phyloP scores from a whole-genome alignment of 345 rosid genomes.

The Mallotus nudiflorus region DNA sequence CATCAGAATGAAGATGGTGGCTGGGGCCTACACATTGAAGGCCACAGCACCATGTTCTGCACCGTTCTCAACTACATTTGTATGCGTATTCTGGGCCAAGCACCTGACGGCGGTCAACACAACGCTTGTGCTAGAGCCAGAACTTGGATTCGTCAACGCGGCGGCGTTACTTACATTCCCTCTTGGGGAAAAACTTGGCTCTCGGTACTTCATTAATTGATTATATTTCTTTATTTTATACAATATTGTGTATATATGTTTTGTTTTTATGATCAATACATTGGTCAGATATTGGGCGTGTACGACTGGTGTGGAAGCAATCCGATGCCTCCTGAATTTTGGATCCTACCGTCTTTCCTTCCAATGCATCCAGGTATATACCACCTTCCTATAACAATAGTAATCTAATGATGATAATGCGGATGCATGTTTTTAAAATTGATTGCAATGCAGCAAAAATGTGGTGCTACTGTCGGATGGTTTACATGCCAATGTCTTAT shows the following conservation, averaged over 20 bases:
- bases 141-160: slow-evolving; percentile 28
- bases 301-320: slow-evolving; percentile 25
- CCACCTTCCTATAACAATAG: not conserved
- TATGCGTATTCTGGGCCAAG: slow-evolving; percentile 24
- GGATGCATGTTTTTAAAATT: too few species aligned
- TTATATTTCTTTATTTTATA: not conserved
- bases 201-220: slow-evolving; percentile 5
- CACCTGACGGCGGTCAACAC: slow-evolving; percentile 19
- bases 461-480: slow-evolving; percentile 27
- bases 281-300: slow-evolving; percentile 22
- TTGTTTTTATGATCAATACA: too few species aligned
- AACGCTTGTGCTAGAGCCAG: slow-evolving; percentile 26
- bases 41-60: slow-evolving; percentile 32
- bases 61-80: slow-evolving; percentile 26
- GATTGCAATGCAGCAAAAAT: slow-evolving; percentile 20
- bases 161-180: slow-evolving; percentile 25
- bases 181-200: slow-evolving; percentile 37
- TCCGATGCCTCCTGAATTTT: slow-evolving; percentile 33
- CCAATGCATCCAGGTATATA: slow-evolving; percentile 18
- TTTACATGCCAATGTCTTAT: slow-evolving; percentile 34
- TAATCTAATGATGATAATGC: too few species aligned
- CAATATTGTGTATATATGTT: too few species aligned
- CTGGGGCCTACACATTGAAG: slow-evolving; percentile 29
- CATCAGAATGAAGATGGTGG: slow-evolving; percentile 37
- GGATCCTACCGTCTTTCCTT: slow-evolving; percentile 19